These are phyloP conservation scores for Cynanchum wilfordii DNA, from an alignment of 257 asterid species.

Conservation along the genomic window DNA sequence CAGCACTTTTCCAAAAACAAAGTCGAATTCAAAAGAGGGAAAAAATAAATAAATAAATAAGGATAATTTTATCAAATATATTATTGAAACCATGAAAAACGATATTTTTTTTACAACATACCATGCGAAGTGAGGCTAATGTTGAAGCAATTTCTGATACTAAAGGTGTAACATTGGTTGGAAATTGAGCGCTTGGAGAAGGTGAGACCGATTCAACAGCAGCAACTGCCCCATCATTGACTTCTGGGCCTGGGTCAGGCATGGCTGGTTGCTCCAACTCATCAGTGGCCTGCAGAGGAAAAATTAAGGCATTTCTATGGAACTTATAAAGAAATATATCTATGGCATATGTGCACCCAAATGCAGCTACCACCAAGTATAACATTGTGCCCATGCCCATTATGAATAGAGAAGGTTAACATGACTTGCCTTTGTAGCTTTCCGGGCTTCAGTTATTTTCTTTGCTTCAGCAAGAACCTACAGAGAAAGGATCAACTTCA, in stretches of 20 bases:
- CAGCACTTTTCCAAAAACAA: not conserved
- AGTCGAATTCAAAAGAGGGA: not conserved
- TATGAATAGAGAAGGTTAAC: not conserved
- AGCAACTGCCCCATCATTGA: slow-evolving; percentile 38
- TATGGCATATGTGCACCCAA: not conserved
- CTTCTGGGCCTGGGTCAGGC: slow-evolving; percentile 47
- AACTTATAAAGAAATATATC: not conserved
- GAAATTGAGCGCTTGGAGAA: slow-evolving; percentile 49
- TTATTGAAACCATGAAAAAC: not conserved
- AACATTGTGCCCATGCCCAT: not conserved
- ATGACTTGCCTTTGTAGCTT: slow-evolving; percentile 56
- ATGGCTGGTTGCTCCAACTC: slow-evolving; percentile 38
- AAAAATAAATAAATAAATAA: not conserved
- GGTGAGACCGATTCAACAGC: slow-evolving; percentile 44
- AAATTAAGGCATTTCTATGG: slow-evolving; percentile 10
- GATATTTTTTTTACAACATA: slow-evolving; percentile 31
- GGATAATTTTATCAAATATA: not conserved
- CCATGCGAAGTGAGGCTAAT: slow-evolving; percentile 80
- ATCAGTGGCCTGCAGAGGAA: slow-evolving; percentile 47
- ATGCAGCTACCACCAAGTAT: not conserved
- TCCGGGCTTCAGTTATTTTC: slow-evolving; percentile 78
- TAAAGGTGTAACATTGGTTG: slow-evolving; percentile 41
- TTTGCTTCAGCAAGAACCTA: slow-evolving; percentile 94
- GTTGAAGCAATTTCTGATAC: slow-evolving; percentile 74
- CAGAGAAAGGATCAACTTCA: slow-evolving; percentile 10